Conservation (phyloP, 768 basidiomycete genomes). For the Lactarius hatsudake region DNA sequence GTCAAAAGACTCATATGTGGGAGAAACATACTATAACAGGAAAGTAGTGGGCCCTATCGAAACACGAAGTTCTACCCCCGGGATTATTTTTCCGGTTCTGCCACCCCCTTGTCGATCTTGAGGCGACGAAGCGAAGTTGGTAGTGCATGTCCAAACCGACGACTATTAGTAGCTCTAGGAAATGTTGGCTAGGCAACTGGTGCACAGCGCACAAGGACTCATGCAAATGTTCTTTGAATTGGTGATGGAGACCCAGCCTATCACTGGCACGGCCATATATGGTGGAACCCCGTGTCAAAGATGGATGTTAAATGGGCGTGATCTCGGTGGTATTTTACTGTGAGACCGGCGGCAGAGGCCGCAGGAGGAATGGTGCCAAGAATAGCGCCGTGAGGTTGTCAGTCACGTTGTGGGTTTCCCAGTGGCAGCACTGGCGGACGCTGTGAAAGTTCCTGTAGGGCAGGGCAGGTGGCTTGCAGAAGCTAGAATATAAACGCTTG, state of each 20-base stretch:
- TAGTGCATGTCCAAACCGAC: too few species aligned
- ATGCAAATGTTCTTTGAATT: background rate
- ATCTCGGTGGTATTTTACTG: background rate
- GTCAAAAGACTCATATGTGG: too few species aligned
- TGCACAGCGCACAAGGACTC: background rate
- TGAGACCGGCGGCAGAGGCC: background rate
- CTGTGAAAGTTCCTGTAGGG: background rate
- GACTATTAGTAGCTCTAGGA: too few species aligned
- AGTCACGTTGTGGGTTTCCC: background rate
- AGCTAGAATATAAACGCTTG: background rate
- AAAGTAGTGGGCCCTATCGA: too few species aligned
- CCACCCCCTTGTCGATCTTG: background rate
- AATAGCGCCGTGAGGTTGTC: too few species aligned
- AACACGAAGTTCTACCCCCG: too few species aligned
- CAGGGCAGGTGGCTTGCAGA: background rate
- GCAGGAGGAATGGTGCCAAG: too few species aligned
- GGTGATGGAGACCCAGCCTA: background rate
- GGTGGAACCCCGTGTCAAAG: background rate
- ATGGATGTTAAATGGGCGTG: background rate
- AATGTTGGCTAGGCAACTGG: background rate
- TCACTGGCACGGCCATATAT: slow-evolving; percentile 4
- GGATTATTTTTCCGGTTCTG: too few species aligned
- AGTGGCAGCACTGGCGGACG: background rate
- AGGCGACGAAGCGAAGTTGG: background rate
- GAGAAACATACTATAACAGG: too few species aligned